Conservation (phyloP, 306 rosid genomes). For the Chamaecrista fasciculata region DNA sequence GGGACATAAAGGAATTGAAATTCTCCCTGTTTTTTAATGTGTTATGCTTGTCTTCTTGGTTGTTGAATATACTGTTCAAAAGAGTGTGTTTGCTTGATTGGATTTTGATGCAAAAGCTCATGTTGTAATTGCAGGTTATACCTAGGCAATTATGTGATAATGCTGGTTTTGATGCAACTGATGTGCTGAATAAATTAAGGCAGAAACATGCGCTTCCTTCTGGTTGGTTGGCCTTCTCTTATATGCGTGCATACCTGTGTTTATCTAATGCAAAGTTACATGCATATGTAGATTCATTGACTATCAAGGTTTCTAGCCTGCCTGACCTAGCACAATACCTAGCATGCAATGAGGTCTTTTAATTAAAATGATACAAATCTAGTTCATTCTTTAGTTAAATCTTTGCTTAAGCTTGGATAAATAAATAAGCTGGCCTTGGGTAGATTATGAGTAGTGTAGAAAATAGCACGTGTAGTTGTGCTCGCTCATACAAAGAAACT, state of each 20-base stretch:
- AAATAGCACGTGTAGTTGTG: neutral
- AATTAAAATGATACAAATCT: neutral
- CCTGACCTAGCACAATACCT: slow-evolving; percentile 2
- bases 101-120: slow-evolving; percentile 20
- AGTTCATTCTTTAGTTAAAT: neutral
- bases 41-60: neutral
- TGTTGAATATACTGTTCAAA: neutral
- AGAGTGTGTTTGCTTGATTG: neutral
- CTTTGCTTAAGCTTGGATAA: neutral
- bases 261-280: neutral
- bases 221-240: slow-evolving; percentile 46
- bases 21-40: neutral
- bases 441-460: neutral
- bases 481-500: neutral
- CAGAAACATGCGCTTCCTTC: slow-evolving; percentile 93
- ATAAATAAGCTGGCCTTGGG: neutral
- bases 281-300: neutral
- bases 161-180: slow-evolving; percentile 98
- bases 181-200: slow-evolving; percentile 90
- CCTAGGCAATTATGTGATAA: slow-evolving; percentile 98
- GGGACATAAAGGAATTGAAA: slow-evolving; percentile 1
- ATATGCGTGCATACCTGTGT: slow-evolving; percentile 13
- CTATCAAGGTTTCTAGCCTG: neutral
- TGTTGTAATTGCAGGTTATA: slow-evolving; percentile 62
- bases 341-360: neutral